phyloP scores from a whole-genome alignment of 257 asterid species.

The Nicotiana attenuata region DNA sequence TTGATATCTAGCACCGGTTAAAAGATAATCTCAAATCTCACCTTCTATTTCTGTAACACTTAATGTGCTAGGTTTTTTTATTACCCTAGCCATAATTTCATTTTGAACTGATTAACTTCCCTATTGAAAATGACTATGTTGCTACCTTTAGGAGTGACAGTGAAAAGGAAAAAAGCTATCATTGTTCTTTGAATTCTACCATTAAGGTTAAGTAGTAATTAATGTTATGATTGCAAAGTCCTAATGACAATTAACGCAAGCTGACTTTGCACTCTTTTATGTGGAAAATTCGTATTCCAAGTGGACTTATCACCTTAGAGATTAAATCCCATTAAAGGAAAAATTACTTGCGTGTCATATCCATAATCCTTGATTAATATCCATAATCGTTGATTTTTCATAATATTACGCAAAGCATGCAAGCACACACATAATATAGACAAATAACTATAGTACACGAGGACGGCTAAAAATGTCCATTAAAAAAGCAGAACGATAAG shows the following conservation, averaged over 20 bases:
- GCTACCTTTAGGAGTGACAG: conserved; percentile 14
- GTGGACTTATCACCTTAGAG: conserved; percentile 30
- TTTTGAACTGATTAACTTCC: conserved; percentile 8
- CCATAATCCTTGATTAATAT: not conserved
- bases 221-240: conserved; percentile 29
- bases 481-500: not conserved
- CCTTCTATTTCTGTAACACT: not conserved
- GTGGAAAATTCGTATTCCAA: conserved; percentile 17
- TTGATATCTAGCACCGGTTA: not conserved
- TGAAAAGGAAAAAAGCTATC: conserved; percentile 3
- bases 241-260: conserved; percentile 29
- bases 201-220: conserved; percentile 15
- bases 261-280: conserved; percentile 30
- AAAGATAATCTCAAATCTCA: not conserved
- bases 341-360: conserved; percentile 14
- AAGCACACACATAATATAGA: not conserved
- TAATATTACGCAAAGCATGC: not conserved
- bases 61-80: not conserved
- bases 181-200: conserved; percentile 20
- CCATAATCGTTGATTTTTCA: not conserved
- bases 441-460: not conserved
- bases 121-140: not conserved
- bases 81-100: conserved; percentile 1
- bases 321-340: conserved; percentile 33
- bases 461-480: not conserved